These are phyloP conservation scores for Barnettozyma sucrosica DNA, from an alignment of 805 yeast genomes.

Conservation along the genomic window DNA sequence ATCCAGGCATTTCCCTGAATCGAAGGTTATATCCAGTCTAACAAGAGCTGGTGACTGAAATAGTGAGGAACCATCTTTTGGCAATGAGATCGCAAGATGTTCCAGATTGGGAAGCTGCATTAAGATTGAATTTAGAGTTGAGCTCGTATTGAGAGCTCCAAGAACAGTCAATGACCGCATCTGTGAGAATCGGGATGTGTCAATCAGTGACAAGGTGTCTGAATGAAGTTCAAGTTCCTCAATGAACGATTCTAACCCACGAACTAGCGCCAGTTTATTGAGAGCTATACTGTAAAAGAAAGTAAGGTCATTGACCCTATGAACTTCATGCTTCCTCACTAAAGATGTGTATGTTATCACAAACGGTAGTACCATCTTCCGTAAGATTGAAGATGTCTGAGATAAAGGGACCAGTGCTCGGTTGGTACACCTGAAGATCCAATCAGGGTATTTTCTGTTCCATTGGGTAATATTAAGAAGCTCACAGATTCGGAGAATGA, in stretches of 20 bases:
- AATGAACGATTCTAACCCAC: slow-evolving; percentile 4
- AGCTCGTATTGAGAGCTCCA: slow-evolving; percentile 5
- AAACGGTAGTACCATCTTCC: slow-evolving; percentile 8
- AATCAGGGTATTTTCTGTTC: slow-evolving; percentile 8
- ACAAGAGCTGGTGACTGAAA: not conserved
- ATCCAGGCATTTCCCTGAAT: not conserved
- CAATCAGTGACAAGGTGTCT: not conserved
- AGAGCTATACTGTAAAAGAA: not conserved
- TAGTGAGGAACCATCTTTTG: not conserved
- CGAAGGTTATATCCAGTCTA: slow-evolving; percentile 4
- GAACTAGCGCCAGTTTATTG: not conserved
- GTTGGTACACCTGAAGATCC: slow-evolving; percentile 10
- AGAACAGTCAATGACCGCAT: slow-evolving; percentile 15
- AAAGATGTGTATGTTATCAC: slow-evolving; percentile 10
- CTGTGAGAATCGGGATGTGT: not conserved
- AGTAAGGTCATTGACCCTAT: not conserved
- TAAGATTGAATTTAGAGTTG: not conserved
- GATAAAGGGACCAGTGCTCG: slow-evolving; percentile 5
- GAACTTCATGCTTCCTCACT: slow-evolving; percentile 11
- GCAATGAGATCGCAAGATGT: slow-evolving; percentile 10
- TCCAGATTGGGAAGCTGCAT: not conserved
- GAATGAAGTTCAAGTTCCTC: slow-evolving; percentile 6
- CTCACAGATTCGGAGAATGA: slow-evolving; percentile 3
- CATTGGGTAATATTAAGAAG: slow-evolving; percentile 1
- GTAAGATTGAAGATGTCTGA: slow-evolving; percentile 11